Base-by-base conservation (phyloP, 768 basidiomycete species). In the Gelatoporia subvermispora region DNA sequence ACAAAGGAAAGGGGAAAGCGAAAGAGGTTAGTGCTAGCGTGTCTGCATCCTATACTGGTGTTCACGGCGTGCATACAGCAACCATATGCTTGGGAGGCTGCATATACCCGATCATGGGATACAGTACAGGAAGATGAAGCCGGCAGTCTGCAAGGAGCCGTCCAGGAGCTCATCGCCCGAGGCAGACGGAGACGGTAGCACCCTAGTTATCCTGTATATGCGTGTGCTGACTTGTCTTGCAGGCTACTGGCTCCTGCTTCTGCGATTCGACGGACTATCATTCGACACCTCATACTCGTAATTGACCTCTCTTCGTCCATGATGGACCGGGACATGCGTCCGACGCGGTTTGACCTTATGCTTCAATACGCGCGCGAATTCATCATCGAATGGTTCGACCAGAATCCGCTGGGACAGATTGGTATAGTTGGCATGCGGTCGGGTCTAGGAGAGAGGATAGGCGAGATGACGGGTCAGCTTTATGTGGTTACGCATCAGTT, bases 321-420 rank as follows among this genome's bases (percentile, higher is more conserved):
- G 93, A 78, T 82, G 68, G 96, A 98, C 67, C 82, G 93, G 23
- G 96, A 99, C 68, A 90, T 95, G 84, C 80, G 95, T 5, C 93
- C 94, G 10, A 93, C 90, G 18, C 80, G 96, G 48, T 94, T 95
- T 57, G 94, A 96, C 61, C 67, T 99, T 25, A 86, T 84, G 59
- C 69, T 98, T 38, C 85, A 93, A 60, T 95, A 94, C 63, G 81
- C 93, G 13, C 79, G 93, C 49, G 90, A 91, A 58, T 99, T 98
- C 56, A 77, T 98, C 23, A 72, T 78, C 7, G 96, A 99, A 65
- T 99, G 95, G 94, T 99, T 98, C 66, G 96, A 99, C 68, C 96
- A 98, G 70, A 99, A 99, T 61, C 96, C 96, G 1, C 75, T 99
- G 11, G 94, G 95, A 18, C 96, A 98, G 68, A 90, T 99, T 54